These are phyloP conservation scores for Euphrasia confusa DNA, from an alignment of 257 asterid species.

Conservation along the genomic window DNA sequence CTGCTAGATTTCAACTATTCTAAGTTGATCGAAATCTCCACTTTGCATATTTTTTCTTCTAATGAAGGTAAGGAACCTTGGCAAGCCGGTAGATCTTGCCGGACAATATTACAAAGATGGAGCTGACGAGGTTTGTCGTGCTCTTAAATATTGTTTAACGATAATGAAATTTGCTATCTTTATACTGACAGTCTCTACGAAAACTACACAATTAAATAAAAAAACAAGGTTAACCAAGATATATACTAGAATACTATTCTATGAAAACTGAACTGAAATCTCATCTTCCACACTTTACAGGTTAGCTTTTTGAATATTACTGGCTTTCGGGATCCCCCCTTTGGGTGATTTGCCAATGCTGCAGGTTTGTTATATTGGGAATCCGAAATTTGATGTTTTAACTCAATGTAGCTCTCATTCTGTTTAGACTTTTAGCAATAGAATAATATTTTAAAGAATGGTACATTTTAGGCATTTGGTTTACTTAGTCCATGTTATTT, in stretches of 20 bases:
- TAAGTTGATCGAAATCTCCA: conserved; percentile 9
- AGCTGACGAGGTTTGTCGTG: conserved; percentile 83
- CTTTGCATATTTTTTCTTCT: conserved; percentile 16
- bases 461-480: conserved; percentile 5
- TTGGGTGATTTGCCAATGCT: conserved; percentile 94
- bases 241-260: neutral
- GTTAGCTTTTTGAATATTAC: conserved; percentile 91
- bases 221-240: neutral
- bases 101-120: conserved; percentile 87
- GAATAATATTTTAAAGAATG: neutral
- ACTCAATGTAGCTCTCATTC: conserved; percentile 3
- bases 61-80: conserved; percentile 91
- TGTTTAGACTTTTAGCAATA: conserved; percentile 13
- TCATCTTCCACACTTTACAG: conserved; percentile 37
- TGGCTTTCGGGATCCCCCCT: conserved; percentile 94
- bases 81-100: conserved; percentile 97
- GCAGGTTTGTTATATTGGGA: conserved; percentile 49
- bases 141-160: conserved; percentile 5
- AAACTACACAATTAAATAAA: neutral
- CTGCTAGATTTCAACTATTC: conserved; percentile 3
- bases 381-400: neutral
- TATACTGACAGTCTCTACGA: neutral
- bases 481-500: conserved; percentile 1
- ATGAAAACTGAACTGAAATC: neutral
- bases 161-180: conserved; percentile 5